phyloP scores from a whole-genome alignment of 345 rosid species.

The Populus ilicifolia region DNA sequence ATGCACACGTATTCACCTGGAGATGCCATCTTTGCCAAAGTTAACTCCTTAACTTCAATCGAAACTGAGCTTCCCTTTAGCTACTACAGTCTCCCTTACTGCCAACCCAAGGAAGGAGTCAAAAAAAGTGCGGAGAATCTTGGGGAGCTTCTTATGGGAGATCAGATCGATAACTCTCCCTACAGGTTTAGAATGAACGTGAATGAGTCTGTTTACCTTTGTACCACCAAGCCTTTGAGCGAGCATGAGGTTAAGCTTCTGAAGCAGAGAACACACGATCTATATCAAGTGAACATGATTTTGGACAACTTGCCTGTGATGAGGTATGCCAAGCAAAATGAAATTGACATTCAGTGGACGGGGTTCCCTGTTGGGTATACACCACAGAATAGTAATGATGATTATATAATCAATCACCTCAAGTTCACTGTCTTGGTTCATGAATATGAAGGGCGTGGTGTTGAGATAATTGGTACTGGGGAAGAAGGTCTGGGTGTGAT shows the following conservation, averaged over 20 bases:
- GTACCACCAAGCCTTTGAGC: conserved; percentile 52
- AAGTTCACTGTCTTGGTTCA: conserved; percentile 72
- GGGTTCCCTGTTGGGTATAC: conserved; percentile 78
- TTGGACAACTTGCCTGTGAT: conserved; percentile 79
- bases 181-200: conserved; percentile 65
- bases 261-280: conserved; percentile 75
- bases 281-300: conserved; percentile 88
- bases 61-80: conserved; percentile 83
- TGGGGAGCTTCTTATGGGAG: conserved; percentile 90
- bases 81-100: conserved; percentile 77
- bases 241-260: conserved; percentile 78
- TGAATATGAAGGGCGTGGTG: conserved; percentile 67
- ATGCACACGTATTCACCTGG: conserved; percentile 64
- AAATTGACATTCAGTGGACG: conserved; percentile 74
- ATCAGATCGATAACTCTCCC: conserved; percentile 85
- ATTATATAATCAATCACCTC: conserved; percentile 74
- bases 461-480: conserved; percentile 77
- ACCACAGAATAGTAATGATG: conserved; percentile 62
- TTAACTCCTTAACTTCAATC: conserved; percentile 86
- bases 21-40: conserved; percentile 55
- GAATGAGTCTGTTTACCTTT: conserved; percentile 66
- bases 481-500: conserved; percentile 81
- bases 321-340: conserved; percentile 67
- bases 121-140: conserved; percentile 84
- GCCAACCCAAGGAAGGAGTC: conserved; percentile 49